Evolutionary conservation across 2,329 filamentous ascomycete species (phyloP).

Genomic region (Calonectria pseudoreteaudii): DNA sequence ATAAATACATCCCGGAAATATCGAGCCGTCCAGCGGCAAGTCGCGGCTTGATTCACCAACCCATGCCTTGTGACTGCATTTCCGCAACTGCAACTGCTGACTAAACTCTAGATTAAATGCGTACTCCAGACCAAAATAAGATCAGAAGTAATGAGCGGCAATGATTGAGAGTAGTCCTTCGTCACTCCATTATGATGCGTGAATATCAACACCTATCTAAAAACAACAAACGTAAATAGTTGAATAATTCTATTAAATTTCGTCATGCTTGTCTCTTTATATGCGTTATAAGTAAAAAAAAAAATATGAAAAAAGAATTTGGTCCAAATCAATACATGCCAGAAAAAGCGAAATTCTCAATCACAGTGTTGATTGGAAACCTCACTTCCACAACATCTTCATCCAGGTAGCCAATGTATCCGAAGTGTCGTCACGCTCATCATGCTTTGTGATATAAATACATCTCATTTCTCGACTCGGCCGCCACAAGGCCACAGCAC

Average conservation of each 20-base stretch:
- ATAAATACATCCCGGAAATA: neutral
- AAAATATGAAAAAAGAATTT: neutral
- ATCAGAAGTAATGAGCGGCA: too few species aligned
- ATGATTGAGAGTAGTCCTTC: too few species aligned
- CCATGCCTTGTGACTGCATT: neutral
- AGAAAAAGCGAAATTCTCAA: too few species aligned
- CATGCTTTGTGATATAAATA: neutral
- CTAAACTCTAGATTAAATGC: too few species aligned
- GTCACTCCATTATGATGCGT: neutral
- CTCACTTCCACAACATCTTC: neutral
- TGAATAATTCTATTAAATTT: neutral
- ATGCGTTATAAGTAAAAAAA: neutral
- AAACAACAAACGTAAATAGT: neutral
- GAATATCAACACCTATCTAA: neutral
- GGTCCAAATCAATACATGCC: neutral
- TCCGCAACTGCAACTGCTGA: neutral
- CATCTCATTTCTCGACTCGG: neutral
- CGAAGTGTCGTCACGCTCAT: neutral
- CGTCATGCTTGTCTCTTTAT: neutral
- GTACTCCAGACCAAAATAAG: too few species aligned
- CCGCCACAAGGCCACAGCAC: neutral
- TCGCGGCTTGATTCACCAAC: conserved; percentile 1
- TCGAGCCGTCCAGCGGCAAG: neutral
- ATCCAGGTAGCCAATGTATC: neutral
- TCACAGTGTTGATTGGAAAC: too few species aligned